phyloP scores from a whole-genome alignment of 176 grass and related monocot species.

The Alopecurus myosuroides region DNA sequence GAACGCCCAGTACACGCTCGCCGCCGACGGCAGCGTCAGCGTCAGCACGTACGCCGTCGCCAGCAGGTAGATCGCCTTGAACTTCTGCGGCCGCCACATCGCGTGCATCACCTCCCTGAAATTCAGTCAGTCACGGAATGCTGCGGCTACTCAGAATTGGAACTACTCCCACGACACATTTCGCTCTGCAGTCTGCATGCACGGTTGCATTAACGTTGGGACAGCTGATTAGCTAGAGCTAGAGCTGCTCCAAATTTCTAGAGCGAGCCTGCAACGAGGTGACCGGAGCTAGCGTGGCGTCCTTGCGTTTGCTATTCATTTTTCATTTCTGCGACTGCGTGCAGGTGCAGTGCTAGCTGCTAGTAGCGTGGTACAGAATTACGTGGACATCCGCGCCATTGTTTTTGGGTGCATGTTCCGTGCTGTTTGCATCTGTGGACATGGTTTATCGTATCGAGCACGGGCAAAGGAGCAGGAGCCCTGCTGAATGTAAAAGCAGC shows the following conservation, averaged over 20 bases:
- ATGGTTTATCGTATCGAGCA: conserved; percentile 32
- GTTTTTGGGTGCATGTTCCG: conserved; percentile 16
- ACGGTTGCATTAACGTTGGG: not conserved
- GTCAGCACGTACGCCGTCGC: conserved; percentile 90
- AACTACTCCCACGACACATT: too few species aligned
- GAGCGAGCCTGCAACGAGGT: not conserved
- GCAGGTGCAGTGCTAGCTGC: not conserved
- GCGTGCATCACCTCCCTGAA: conserved; percentile 96
- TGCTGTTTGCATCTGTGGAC: conserved; percentile 16
- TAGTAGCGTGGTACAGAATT: not conserved
- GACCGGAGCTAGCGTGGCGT: not conserved
- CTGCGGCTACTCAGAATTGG: too few species aligned
- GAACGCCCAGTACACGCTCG: conserved; percentile 98
- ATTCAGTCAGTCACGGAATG: too few species aligned
- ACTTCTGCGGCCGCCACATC: conserved; percentile 99
- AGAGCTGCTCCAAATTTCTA: not conserved
- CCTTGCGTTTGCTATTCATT: not conserved
- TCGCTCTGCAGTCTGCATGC: not conserved
- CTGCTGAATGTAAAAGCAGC: conserved; percentile 18
- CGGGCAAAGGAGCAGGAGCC: conserved; percentile 31
- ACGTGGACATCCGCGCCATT: conserved; percentile 18
- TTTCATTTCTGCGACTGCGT: conserved; percentile 2
- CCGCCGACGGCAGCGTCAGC: conserved; percentile 88
- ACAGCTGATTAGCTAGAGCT: not conserved
- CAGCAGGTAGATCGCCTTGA: conserved; percentile 95